These are phyloP conservation scores for Microdochium paspali DNA, from an alignment of 2,329 filamentous ascomycete species.

Conservation along the genomic window DNA sequence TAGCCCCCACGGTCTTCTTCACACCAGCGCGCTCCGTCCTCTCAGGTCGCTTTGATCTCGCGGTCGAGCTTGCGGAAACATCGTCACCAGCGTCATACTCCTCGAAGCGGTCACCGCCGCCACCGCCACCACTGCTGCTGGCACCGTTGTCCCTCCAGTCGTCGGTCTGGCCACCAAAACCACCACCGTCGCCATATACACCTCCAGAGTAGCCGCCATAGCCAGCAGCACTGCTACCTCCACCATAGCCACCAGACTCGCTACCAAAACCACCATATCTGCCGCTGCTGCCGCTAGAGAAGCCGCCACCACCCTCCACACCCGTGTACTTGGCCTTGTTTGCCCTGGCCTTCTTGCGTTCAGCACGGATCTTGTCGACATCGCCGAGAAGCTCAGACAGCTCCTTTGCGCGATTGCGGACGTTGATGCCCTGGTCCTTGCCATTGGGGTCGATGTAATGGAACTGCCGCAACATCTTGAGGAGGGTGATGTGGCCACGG, in stretches of 20 bases:
- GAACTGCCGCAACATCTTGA: conserved; percentile 98
- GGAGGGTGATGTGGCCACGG: conserved; percentile 82
- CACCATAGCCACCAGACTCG: conserved; percentile 65
- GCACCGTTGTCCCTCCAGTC: conserved; percentile 55
- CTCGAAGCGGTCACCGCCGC: conserved; percentile 70
- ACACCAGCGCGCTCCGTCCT: conserved; percentile 29
- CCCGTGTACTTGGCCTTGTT: conserved; percentile 95
- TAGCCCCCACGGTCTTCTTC: conserved; percentile 42
- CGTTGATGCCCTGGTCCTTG: conserved; percentile 97
- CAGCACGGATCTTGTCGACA: conserved; percentile 73
- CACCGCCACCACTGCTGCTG: conserved; percentile 41
- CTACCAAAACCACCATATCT: conserved; percentile 90
- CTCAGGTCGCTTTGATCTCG: conserved; percentile 39
- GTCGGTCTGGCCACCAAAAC: conserved; percentile 70
- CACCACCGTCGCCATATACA: conserved; percentile 93
- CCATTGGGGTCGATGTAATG: conserved; percentile 94
- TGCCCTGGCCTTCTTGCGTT: conserved; percentile 80
- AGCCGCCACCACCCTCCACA: conserved; percentile 72
- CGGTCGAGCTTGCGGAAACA: conserved; percentile 34
- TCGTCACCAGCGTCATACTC: conserved; percentile 81
- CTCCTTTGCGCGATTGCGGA: conserved; percentile 93
- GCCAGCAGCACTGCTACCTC: conserved; percentile 35
- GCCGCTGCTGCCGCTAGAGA: conserved; percentile 35
- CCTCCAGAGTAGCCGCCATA: conserved; percentile 57
- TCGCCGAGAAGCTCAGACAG: conserved; percentile 88